Percentiles rank a stretch among this genome's conserved stretches.
These are phyloP conservation scores for Colletotrichum euphorbiae DNA, from an alignment of 2,329 filamentous ascomycete genomes.

Conservation along the genomic window DNA sequence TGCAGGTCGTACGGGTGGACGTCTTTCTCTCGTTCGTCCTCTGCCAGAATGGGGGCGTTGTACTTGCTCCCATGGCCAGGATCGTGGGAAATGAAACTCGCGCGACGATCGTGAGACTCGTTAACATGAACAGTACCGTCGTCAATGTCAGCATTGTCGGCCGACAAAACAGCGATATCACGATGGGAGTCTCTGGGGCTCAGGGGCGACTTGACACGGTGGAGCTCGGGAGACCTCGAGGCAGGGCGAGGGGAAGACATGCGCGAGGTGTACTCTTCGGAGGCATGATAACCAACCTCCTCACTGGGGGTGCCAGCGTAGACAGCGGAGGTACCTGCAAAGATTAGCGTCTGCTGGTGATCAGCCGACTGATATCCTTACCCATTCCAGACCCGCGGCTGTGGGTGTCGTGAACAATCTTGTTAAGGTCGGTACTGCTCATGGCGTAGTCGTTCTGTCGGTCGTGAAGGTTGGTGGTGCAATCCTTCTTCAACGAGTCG, in stretches of 20 bases:
- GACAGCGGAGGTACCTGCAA: constrained; percentile 71
- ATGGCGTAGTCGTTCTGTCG: constrained; percentile 80
- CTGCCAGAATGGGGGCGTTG: constrained; percentile 84
- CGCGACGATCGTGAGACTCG: constrained; percentile 64
- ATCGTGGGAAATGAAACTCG: constrained; percentile 46
- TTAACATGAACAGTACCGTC: constrained; percentile 82
- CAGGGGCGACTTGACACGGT: constrained; percentile 47
- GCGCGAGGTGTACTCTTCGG: constrained; percentile 84
- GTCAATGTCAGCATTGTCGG: constrained; percentile 54
- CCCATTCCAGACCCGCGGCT: constrained; percentile 64
- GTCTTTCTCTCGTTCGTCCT: constrained; percentile 86
- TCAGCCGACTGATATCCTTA: constrained; percentile 48
- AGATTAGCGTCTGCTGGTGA: constrained; percentile 41
- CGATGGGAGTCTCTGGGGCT: constrained; percentile 44
- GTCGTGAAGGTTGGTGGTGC: constrained; percentile 66
- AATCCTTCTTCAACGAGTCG: constrained; percentile 81
- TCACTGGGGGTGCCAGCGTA: constrained; percentile 85
- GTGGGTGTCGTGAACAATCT: constrained; percentile 81
- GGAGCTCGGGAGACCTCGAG: constrained; percentile 54
- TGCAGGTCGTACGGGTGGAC: constrained; percentile 75
- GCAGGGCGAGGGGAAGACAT: constrained; percentile 75
- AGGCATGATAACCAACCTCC: constrained; percentile 88
- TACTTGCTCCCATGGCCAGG: constrained; percentile 56
- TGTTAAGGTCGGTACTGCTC: constrained; percentile 91
- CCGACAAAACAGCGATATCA: constrained; percentile 47